Evolutionary conservation across 1,139 yeast genomes (phyloP).

Genomic region (Candida sojae): DNA sequence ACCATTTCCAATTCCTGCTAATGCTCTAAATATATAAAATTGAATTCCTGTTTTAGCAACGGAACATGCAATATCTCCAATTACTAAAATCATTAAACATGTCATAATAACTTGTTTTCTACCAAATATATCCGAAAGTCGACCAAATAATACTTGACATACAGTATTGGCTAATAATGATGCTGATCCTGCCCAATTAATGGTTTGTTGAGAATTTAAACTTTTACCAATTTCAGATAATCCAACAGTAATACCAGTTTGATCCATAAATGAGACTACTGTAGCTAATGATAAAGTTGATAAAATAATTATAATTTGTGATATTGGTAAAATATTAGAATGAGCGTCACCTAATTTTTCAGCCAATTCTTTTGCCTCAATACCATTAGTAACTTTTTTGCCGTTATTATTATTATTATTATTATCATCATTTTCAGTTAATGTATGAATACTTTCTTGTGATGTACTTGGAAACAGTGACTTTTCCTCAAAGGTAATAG

Average conservation of each 20-base stretch:
- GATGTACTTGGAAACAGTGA: conserved; percentile 11
- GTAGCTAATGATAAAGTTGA: conserved; percentile 26
- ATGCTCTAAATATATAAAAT: conserved; percentile 43
- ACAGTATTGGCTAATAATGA: conserved; percentile 46
- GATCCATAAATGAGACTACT: conserved; percentile 40
- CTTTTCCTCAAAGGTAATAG: conserved; percentile 6
- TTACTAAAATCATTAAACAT: conserved; percentile 30
- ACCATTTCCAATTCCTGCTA: conserved; percentile 49
- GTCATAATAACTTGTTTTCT: conserved; percentile 38
- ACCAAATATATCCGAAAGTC: conserved; percentile 47
- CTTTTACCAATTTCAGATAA: conserved; percentile 38
- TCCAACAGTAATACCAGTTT: conserved; percentile 44
- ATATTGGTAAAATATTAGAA: conserved; percentile 32
- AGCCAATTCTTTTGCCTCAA: conserved; percentile 19
- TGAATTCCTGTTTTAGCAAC: conserved; percentile 41
- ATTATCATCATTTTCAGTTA: conserved; percentile 1
- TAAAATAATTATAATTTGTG: conserved; percentile 31
- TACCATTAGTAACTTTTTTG: background rate
- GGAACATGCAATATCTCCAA: conserved; percentile 46
- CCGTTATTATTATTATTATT: too few species aligned
- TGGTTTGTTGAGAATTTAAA: conserved; percentile 35
- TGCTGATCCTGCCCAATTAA: conserved; percentile 57
- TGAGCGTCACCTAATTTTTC: conserved; percentile 42
- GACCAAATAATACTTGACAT: conserved; percentile 47
- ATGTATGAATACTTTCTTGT: conserved; percentile 9